phyloP scores from a whole-genome alignment of 73 alveolate species.

The Paramecium biaurelia region DNA sequence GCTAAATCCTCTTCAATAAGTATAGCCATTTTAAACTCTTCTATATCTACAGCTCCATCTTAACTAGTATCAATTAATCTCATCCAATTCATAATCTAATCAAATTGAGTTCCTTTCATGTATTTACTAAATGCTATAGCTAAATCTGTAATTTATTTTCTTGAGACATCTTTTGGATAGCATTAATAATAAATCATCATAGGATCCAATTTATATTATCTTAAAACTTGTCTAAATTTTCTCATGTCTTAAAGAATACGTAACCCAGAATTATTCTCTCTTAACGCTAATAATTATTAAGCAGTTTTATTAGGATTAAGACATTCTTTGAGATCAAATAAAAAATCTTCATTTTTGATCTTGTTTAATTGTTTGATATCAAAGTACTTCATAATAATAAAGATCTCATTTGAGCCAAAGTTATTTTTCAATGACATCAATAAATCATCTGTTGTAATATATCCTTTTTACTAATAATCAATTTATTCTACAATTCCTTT shows the following conservation, averaged over 20 bases:
- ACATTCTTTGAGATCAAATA: constrained; percentile 8
- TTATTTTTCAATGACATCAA: background rate
- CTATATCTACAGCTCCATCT: constrained; percentile 1
- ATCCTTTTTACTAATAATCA: constrained; percentile 40
- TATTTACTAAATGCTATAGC: constrained; percentile 30
- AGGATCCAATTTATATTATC: constrained; percentile 46
- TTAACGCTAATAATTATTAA: background rate
- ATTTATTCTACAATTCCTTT: constrained; percentile 3
- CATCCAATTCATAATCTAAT: constrained; percentile 8
- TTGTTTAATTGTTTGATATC: background rate
- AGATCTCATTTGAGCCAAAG: constrained; percentile 25
- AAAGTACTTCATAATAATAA: constrained; percentile 23
- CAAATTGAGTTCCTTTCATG: constrained; percentile 13
- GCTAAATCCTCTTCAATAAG: constrained; percentile 31
- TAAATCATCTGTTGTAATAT: constrained; percentile 29
- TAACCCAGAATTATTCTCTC: background rate
- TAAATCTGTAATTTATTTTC: constrained; percentile 35
- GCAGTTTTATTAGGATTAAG: background rate
- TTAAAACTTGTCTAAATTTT: background rate
- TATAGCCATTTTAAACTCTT: constrained; percentile 35
- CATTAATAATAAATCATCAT: background rate
- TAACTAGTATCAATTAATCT: constrained; percentile 14
- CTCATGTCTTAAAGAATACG: background rate
- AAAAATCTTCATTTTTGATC: background rate
- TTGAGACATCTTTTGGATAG: background rate